Evolutionary conservation across 768 basidiomycete genomes (phyloP).

Genomic region (Royoungia palumana): DNA sequence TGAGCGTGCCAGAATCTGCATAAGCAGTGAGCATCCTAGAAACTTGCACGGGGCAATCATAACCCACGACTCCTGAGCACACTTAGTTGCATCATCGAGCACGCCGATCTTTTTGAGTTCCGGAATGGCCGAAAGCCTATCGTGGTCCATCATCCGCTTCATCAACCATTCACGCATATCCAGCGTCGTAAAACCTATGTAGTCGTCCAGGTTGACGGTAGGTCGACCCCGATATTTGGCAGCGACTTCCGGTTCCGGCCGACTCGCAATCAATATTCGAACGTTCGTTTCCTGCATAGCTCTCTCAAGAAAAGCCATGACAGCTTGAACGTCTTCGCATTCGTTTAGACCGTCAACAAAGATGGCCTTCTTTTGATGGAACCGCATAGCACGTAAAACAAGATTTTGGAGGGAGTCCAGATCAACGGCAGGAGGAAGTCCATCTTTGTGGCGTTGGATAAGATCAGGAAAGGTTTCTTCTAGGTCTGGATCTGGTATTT

Average conservation of each 20-base stretch:
- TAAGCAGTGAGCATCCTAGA: neutral
- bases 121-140: conserved; percentile 23
- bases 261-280: conserved; percentile 23
- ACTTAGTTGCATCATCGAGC: conserved; percentile 10
- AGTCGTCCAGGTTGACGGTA: conserved; percentile 21
- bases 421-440: conserved; percentile 19
- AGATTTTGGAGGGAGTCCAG: conserved; percentile 12
- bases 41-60: neutral
- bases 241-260: conserved; percentile 20
- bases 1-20: conserved; percentile 29
- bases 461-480: conserved; percentile 21
- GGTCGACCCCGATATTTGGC: conserved; percentile 17
- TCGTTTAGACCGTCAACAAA: conserved; percentile 27
- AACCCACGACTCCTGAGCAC: conserved; percentile 21
- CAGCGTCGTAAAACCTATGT: conserved; percentile 14
- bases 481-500: conserved; percentile 20
- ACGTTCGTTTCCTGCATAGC: conserved; percentile 21
- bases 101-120: conserved; percentile 21
- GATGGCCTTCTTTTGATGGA: conserved; percentile 19
- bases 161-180: conserved; percentile 27
- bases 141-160: conserved; percentile 24
- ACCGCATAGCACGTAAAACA: conserved; percentile 21
- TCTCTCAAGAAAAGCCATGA: conserved; percentile 24
- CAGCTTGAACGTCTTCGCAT: conserved; percentile 19
- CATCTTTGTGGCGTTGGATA: conserved; percentile 11